Evolutionary conservation across 306 rosid species (phyloP), one percentile per base, ranked within the genome.

Genomic region (Castanospermum australe): DNA sequence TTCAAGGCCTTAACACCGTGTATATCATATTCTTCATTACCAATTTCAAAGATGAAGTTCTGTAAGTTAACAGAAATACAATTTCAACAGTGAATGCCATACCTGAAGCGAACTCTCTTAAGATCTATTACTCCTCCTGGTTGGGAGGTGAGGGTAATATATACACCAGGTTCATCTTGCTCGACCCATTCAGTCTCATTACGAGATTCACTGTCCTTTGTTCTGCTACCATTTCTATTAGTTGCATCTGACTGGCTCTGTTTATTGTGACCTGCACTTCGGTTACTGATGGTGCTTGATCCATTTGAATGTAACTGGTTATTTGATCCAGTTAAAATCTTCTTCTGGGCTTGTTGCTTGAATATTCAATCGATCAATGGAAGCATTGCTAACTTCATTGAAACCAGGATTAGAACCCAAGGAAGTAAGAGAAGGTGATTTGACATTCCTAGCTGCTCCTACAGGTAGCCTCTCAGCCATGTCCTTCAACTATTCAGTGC

Each of bases 21-120:
- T 21, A 79, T 47, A 66, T 33, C 71, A 36, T 45, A 70, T 54
- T 67, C 65, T 59, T 67, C 11, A 73, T 62, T 7, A 57, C 21
- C 59, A 41, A 77, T 59, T 73, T 50, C 3, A 13, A 21, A 67
- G 24, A 48, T 13, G 39, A 42, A 20, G 44, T 74, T 63, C 67
- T 15, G 55, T 18, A 51, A 52, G 50, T 75, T 70, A 45, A 50
- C 18, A 8, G 25, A 32, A 66, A 74, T 45, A 52, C 32, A 54
- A 74, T 22, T 41, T 50, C 71, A 38, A 45, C 0, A 41, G 44
- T 41, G 22, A 60, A 79, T 35, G 50, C 48, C 83, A 59, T 88
- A 95, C 99, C 99, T 95, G 96, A 95, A 95, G 66, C 99, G 98
- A 84, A 95, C 97, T 77, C 99, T 92, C 85, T 95, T 95, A 50